phyloP scores from a whole-genome alignment of 2,329 filamentous ascomycete species.

The Phyllosticta citrichinensis region DNA sequence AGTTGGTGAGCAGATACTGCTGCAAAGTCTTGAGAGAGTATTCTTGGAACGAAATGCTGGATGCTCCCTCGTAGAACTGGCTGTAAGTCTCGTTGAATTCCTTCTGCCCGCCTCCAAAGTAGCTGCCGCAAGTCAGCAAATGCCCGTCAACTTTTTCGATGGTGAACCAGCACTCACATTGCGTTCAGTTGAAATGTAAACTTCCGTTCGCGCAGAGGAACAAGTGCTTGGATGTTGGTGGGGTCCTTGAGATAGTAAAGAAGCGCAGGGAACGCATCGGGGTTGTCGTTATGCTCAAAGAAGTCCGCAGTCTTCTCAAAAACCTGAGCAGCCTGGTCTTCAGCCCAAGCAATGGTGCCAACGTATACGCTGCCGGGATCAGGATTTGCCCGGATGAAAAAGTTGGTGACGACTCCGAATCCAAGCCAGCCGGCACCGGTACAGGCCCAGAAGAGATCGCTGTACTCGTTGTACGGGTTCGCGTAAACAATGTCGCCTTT shows the following conservation, averaged over 20 bases:
- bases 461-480: constrained; percentile 14
- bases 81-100: constrained; percentile 4
- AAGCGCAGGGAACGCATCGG: constrained; percentile 1
- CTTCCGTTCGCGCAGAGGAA: neutral
- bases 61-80: constrained; percentile 1
- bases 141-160: neutral
- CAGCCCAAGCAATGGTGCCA: constrained; percentile 2
- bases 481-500: constrained; percentile 28
- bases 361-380: constrained; percentile 5
- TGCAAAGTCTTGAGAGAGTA: constrained; percentile 7
- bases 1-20: constrained; percentile 8
- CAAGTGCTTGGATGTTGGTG: neutral
- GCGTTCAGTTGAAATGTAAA: constrained; percentile 4
- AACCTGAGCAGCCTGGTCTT: constrained; percentile 1
- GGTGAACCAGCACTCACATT: neutral
- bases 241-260: constrained; percentile 9
- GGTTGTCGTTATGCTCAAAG: constrained; percentile 1
- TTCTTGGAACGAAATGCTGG: neutral
- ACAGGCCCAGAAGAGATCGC: constrained; percentile 29
- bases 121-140: neutral
- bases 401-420: constrained; percentile 34
- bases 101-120: neutral
- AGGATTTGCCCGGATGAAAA: constrained; percentile 25
- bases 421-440: constrained; percentile 35
- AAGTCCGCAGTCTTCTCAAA: neutral